Percentiles rank a stretch among this genome's conserved stretches.
These are phyloP conservation scores for Ustilago curta DNA, from an alignment of 1,284 basidiomycete species.

Conservation along the genomic window DNA sequence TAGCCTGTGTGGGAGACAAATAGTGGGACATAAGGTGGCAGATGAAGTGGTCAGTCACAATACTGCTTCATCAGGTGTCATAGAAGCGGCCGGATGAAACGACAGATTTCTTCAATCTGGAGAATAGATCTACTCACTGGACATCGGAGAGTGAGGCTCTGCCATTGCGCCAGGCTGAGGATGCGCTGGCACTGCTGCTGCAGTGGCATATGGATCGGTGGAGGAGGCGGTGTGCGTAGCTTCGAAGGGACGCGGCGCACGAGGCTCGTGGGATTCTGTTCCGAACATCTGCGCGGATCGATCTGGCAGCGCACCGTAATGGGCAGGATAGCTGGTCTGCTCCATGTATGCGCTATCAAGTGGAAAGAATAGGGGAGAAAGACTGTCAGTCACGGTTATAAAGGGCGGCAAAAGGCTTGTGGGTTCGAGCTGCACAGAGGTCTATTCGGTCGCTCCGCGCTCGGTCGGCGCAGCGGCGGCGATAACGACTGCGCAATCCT, in stretches of 20 bases:
- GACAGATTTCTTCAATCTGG: not conserved
- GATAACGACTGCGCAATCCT: not conserved
- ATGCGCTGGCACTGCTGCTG: conserved; percentile 27
- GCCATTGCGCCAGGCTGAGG: conserved; percentile 32
- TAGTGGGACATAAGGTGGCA: not conserved
- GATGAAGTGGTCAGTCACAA: not conserved
- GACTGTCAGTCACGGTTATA: conserved; percentile 1
- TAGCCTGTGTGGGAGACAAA: conserved; percentile 29
- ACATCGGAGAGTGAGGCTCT: conserved; percentile 46
- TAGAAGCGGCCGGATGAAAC: not conserved
- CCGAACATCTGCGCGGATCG: conserved; percentile 40
- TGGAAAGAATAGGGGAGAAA: not conserved
- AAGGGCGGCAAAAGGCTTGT: no score
- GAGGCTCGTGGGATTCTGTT: conserved; percentile 43
- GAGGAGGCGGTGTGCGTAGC: conserved; percentile 23
- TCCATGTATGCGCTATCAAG: conserved; percentile 47
- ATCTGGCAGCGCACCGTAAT: conserved; percentile 43
- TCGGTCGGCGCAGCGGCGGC: not conserved
- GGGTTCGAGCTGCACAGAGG: no score
- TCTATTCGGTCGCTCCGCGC: not conserved
- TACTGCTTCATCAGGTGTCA: not conserved
- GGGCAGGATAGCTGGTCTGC: conserved; percentile 35
- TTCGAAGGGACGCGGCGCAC: conserved; percentile 47
- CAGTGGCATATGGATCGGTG: conserved; percentile 33
- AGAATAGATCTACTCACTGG: conserved; percentile 27